phyloP scores from a whole-genome alignment of 306 rosid species.

The Cucumis melo region DNA sequence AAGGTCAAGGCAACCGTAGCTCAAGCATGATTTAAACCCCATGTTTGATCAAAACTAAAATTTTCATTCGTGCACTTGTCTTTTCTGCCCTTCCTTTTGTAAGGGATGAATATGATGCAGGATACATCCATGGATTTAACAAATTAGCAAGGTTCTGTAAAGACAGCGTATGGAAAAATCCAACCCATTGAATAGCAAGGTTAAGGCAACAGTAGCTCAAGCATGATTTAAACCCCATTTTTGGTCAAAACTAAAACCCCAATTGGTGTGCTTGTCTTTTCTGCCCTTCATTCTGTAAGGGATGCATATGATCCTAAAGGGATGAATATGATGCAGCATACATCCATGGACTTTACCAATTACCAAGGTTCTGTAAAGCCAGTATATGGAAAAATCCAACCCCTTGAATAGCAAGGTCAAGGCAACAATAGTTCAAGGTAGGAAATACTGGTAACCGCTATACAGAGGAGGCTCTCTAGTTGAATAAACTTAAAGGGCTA shows the following conservation, averaged over 20 bases:
- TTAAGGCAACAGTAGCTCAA: neutral
- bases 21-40: neutral
- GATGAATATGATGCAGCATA: too few relatives aligned
- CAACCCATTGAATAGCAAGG: too few relatives aligned
- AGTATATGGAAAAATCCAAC: neutral
- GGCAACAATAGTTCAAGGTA: neutral
- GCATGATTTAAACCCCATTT: neutral
- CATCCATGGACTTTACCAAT: neutral
- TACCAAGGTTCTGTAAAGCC: neutral
- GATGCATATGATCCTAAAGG: too few relatives aligned
- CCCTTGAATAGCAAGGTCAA: neutral
- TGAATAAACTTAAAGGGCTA: neutral
- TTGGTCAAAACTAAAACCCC: neutral
- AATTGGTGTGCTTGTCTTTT: neutral
- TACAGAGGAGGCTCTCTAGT: neutral
- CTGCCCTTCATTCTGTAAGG: too few relatives aligned
- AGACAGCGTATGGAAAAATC: too few relatives aligned
- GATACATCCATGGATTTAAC: too few relatives aligned
- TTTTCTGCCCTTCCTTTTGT: too few relatives aligned
- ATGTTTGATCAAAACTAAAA: neutral
- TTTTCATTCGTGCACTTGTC: too few relatives aligned
- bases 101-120: too few relatives aligned
- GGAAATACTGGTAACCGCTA: neutral
- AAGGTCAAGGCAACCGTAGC: too few relatives aligned
- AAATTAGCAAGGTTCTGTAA: too few relatives aligned